A percentile compares a stretch with the other conserved stretches of the same genome.
Evolutionary conservation across 2,329 filamentous ascomycete species (phyloP).

Genomic region (Spiromastix sp.): DNA sequence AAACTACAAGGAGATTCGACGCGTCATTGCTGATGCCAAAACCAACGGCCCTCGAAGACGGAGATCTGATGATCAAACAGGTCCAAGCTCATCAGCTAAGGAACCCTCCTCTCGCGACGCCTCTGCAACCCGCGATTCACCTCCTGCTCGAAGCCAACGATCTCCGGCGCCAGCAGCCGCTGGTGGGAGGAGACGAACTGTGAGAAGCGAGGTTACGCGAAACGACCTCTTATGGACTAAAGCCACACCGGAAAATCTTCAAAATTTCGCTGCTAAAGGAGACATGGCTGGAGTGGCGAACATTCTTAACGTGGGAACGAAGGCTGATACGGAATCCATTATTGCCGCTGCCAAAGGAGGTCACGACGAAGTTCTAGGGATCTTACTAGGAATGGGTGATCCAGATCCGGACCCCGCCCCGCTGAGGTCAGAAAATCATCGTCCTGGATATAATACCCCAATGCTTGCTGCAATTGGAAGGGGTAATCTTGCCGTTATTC

Average conservation of each 20-base stretch:
- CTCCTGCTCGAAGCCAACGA: slow-evolving; percentile 25
- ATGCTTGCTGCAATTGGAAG: slow-evolving; percentile 92
- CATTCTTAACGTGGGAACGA: slow-evolving; percentile 40
- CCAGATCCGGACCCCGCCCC: slow-evolving; percentile 60
- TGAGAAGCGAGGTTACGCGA: slow-evolving; percentile 39
- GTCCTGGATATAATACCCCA: slow-evolving; percentile 71
- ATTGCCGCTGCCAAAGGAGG: slow-evolving; percentile 87
- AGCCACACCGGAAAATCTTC: slow-evolving; percentile 39
- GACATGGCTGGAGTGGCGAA: slow-evolving; percentile 40
- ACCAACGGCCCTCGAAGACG: slow-evolving; percentile 42
- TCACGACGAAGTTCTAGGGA: slow-evolving; percentile 75
- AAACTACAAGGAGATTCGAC: slow-evolving; percentile 69
- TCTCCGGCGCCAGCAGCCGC: slow-evolving; percentile 23
- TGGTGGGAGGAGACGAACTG: slow-evolving; percentile 32
- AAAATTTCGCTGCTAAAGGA: slow-evolving; percentile 39
- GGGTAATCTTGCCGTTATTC: slow-evolving; percentile 72
- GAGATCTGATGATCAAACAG: slow-evolving; percentile 32
- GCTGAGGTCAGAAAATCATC: slow-evolving; percentile 40
- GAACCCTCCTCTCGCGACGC: slow-evolving; percentile 31
- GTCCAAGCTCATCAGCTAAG: slow-evolving; percentile 18
- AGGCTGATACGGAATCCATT: slow-evolving; percentile 71
- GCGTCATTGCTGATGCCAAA: slow-evolving; percentile 54
- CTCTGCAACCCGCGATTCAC: slow-evolving; percentile 35
- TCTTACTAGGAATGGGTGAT: slow-evolving; percentile 59
- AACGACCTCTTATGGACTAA: slow-evolving; percentile 42